A percentile compares a stretch with the other conserved stretches of the same genome.
Conservation (phyloP, 2,329 filamentous ascomycete genomes). For the Lachnellula hyalina region DNA sequence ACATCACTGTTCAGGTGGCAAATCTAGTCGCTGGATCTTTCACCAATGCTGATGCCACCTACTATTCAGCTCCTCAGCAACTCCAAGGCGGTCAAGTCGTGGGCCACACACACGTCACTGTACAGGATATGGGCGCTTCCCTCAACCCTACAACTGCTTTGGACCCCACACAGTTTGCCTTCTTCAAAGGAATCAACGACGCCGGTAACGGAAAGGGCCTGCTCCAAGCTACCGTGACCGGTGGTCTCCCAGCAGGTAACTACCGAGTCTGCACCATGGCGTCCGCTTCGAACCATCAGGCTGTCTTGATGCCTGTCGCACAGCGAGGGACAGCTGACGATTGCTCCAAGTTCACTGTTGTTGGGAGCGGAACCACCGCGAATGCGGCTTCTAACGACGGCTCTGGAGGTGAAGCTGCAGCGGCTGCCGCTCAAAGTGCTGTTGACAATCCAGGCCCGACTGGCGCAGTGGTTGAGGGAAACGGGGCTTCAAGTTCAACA, state of each 20-base stretch:
- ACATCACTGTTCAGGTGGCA: conserved; percentile 31
- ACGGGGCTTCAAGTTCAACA: background rate
- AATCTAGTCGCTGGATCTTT: conserved; percentile 35
- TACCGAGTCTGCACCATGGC: conserved; percentile 43
- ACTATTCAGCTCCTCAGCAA: conserved; percentile 35
- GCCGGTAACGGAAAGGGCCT: conserved; percentile 35
- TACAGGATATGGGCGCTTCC: conserved; percentile 33
- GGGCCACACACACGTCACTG: conserved; percentile 37
- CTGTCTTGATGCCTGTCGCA: conserved; percentile 39
- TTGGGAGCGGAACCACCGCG: conserved; percentile 15
- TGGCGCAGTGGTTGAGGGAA: conserved; percentile 27
- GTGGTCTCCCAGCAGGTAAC: conserved; percentile 37
- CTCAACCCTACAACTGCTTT: conserved; percentile 29
- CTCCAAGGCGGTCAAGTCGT: conserved; percentile 32
- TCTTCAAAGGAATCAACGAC: conserved; percentile 40
- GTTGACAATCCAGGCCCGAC: background rate
- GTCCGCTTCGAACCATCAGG: conserved; percentile 39
- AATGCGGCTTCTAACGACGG: conserved; percentile 20
- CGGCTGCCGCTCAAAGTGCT: conserved; percentile 5
- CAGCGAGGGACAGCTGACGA: conserved; percentile 41
- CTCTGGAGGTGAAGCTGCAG: conserved; percentile 16
- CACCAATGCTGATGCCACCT: conserved; percentile 35
- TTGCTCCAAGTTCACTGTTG: conserved; percentile 40
- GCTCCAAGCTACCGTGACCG: conserved; percentile 34
- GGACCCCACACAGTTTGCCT: conserved; percentile 33